Evolutionary conservation across 164 flowering plant species (phyloP).

Genomic region (Magnolia kwangsiensis): DNA sequence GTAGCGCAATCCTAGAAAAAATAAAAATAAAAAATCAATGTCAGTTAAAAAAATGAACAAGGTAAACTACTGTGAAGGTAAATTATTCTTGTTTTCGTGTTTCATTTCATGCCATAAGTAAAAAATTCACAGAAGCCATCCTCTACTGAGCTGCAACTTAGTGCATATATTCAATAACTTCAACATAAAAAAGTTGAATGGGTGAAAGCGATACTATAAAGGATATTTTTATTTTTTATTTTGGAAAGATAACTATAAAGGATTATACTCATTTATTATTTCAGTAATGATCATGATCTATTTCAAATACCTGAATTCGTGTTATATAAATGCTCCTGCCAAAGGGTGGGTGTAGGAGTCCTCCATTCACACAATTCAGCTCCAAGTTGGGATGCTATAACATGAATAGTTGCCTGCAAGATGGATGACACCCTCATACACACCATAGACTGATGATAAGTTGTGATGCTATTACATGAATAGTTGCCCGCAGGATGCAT

Average conservation of each 20-base stretch:
- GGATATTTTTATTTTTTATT: too few species aligned
- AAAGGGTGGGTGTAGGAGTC: conserved; percentile 88
- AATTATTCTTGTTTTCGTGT: too few species aligned
- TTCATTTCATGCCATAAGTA: neutral
- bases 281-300: neutral
- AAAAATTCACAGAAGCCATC: neutral
- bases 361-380: conserved; percentile 80
- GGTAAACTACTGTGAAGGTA: too few species aligned
- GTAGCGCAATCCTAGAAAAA: conserved; percentile 53
- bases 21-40: neutral
- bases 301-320: conserved; percentile 54
- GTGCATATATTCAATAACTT: neutral
- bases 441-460: conserved; percentile 17
- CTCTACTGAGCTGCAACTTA: neutral
- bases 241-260: too few species aligned
- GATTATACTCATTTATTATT: neutral
- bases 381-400: conserved; percentile 76
- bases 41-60: neutral
- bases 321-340: conserved; percentile 85
- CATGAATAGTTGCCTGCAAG: conserved; percentile 69
- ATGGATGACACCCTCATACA: conserved; percentile 17
- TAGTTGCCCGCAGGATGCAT: conserved; percentile 54
- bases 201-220: neutral
- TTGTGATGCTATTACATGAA: conserved; percentile 56
- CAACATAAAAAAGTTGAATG: neutral